phyloP scores from a whole-genome alignment of 805 yeast species.

The Pichia pseudocactophila region DNA sequence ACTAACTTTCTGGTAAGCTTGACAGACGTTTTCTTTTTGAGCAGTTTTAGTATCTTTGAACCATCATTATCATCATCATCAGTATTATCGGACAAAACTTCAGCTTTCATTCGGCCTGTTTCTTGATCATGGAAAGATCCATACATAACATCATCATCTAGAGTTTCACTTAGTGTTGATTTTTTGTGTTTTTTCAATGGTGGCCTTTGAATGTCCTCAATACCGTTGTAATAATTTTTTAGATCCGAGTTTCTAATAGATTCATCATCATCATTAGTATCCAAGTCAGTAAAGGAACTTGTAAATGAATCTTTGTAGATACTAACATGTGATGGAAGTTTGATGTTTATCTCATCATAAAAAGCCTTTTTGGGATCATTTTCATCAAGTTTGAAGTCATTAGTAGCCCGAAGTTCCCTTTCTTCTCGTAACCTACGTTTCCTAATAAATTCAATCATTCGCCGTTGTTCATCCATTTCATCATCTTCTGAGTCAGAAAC shows the following conservation, averaged over 20 bases:
- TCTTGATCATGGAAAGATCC: slow-evolving; percentile 11
- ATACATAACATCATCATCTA: slow-evolving; percentile 8
- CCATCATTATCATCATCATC: slow-evolving; percentile 27
- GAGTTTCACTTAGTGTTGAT: slow-evolving; percentile 1
- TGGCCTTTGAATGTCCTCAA: slow-evolving; percentile 20
- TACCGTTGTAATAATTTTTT: slow-evolving; percentile 8
- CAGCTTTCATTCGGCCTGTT: slow-evolving; percentile 2
- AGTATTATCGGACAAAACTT: slow-evolving; percentile 15
- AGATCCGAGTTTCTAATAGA: slow-evolving; percentile 20
- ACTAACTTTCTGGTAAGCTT: slow-evolving; percentile 49
- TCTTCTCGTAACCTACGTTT: slow-evolving; percentile 23
- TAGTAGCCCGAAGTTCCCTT: slow-evolving; percentile 34
- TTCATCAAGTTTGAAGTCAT: slow-evolving; percentile 4
- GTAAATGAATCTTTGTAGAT: slow-evolving; percentile 9
- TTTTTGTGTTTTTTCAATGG: slow-evolving; percentile 15
- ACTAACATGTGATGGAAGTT: slow-evolving; percentile 10
- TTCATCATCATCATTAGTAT: slow-evolving; percentile 15
- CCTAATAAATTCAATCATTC: slow-evolving; percentile 7
- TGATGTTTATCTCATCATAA: slow-evolving; percentile 12
- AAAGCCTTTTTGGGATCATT: slow-evolving; percentile 13
- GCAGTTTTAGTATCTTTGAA: slow-evolving; percentile 29
- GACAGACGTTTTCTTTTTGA: slow-evolving; percentile 28
- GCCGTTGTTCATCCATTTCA: slow-evolving; percentile 7
- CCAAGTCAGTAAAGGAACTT: slow-evolving; percentile 11
- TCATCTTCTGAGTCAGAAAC: slow-evolving; percentile 72